Evolutionary conservation across 768 basidiomycete genomes (phyloP).

Genomic region (Pholiota molesta): DNA sequence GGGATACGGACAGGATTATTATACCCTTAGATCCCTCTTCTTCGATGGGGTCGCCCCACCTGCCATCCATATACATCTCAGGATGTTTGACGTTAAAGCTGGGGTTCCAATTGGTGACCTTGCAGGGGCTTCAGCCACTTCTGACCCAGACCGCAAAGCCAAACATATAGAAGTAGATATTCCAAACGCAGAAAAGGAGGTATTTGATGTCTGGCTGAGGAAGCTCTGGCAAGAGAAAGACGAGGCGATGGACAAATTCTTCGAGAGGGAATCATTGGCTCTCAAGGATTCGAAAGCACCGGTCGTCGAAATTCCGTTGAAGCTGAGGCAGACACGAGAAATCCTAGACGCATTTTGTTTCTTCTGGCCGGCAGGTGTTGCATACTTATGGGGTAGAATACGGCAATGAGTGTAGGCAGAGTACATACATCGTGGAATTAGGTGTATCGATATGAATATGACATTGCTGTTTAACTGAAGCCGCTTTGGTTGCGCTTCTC

Average conservation of each 20-base stretch:
- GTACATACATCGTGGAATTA: conserved; percentile 18
- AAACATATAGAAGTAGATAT: conserved; percentile 48
- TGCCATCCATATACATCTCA: conserved; percentile 83
- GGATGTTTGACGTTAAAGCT: conserved; percentile 68
- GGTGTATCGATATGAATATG: conserved; percentile 19
- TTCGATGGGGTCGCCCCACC: conserved; percentile 82
- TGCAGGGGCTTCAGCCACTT: conserved; percentile 33
- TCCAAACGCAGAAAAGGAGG: conserved; percentile 56
- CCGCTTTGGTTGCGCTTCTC: conserved; percentile 33
- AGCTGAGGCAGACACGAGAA: conserved; percentile 56
- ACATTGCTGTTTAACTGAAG: conserved; percentile 15
- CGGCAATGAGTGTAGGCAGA: conserved; percentile 27
- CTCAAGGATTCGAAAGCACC: conserved; percentile 23
- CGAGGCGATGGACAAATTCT: conserved; percentile 67
- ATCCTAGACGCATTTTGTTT: conserved; percentile 71
- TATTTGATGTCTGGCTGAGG: conserved; percentile 85
- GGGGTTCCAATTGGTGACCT: conserved; percentile 74
- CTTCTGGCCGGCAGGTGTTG: conserved; percentile 59
- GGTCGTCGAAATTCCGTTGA: conserved; percentile 59
- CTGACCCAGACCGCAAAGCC: conserved; percentile 27
- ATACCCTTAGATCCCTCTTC: conserved; percentile 90
- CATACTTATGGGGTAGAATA: conserved; percentile 50
- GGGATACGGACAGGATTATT: conserved; percentile 86
- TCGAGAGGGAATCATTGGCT: conserved; percentile 52
- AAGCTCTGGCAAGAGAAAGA: conserved; percentile 89